phyloP scores from a whole-genome alignment of 1,284 basidiomycete genomes.

The Boletus sp. region DNA sequence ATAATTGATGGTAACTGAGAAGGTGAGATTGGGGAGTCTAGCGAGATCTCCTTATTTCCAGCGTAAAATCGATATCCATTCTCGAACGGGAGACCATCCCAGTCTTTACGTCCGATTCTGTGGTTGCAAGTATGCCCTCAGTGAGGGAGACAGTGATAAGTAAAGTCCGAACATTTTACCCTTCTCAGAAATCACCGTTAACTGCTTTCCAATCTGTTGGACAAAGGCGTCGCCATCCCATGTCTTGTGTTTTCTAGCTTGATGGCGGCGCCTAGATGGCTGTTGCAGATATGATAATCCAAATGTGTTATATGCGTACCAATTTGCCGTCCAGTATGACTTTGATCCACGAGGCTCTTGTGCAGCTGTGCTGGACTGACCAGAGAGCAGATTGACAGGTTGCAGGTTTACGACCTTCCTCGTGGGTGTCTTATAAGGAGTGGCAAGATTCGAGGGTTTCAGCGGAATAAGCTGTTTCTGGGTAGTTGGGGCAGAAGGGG shows the following conservation, averaged over 20 bases:
- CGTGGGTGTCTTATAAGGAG: constrained; percentile 28
- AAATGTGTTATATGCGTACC: constrained; percentile 39
- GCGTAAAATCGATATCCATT: constrained; percentile 49
- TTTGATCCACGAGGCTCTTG: constrained; percentile 16
- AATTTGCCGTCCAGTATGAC: constrained; percentile 65
- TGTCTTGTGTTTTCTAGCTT: constrained; percentile 79
- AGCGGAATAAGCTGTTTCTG: constrained; percentile 47
- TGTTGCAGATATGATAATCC: constrained; percentile 6
- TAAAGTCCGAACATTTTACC: constrained; percentile 53
- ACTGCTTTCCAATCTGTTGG: constrained; percentile 44
- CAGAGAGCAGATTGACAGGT: constrained; percentile 38
- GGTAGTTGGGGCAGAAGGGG: constrained; percentile 15
- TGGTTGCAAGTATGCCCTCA: constrained; percentile 10
- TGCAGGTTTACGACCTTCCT: constrained; percentile 39
- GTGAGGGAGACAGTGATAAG: constrained; percentile 7
- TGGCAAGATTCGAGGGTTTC: constrained; percentile 33
- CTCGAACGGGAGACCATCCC: constrained; percentile 54
- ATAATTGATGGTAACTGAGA: constrained; percentile 49
- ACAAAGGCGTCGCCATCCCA: constrained; percentile 82
- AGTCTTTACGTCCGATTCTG: constrained; percentile 60
- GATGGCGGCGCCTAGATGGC: constrained; percentile 64
- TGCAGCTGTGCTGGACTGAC: constrained; percentile 10
- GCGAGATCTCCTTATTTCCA: constrained; percentile 58
- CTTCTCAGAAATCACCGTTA: constrained; percentile 63
- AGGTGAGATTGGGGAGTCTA: constrained; percentile 48